These are phyloP conservation scores for Heritiera littoralis DNA, from an alignment of 345 rosid genomes.

Conservation along the genomic window DNA sequence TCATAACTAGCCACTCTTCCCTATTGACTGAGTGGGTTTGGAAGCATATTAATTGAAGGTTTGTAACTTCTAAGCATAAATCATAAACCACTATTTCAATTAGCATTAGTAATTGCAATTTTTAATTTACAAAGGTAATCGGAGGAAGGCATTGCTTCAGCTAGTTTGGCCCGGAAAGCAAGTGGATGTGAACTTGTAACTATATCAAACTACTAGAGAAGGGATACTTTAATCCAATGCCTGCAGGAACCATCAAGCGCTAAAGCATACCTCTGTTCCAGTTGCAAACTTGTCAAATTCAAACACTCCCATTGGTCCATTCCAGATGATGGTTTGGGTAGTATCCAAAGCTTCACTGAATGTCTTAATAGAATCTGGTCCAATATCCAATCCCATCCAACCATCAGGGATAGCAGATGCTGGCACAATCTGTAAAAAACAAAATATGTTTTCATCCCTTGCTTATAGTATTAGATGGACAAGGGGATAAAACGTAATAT, in stretches of 20 bases:
- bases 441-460: slow-evolving; percentile 1
- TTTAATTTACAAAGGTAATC: background rate
- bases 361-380: slow-evolving; percentile 76
- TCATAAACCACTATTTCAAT: background rate
- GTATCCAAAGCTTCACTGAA: slow-evolving; percentile 75
- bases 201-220: background rate
- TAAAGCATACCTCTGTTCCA: slow-evolving; percentile 71
- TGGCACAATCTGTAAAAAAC: slow-evolving; percentile 62
- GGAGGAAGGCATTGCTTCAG: slow-evolving; percentile 1
- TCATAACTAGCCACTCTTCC: background rate
- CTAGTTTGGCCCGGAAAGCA: slow-evolving; percentile 9
- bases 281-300: slow-evolving; percentile 83
- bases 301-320: slow-evolving; percentile 98
- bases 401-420: slow-evolving; percentile 84
- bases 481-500: background rate
- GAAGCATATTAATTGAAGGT: background rate
- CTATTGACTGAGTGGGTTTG: background rate
- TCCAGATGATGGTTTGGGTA: slow-evolving; percentile 92
- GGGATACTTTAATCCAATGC: background rate
- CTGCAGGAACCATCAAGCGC: background rate
- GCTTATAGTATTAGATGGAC: background rate
- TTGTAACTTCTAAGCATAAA: background rate
- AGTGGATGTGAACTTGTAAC: background rate
- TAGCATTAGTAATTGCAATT: background rate
- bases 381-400: slow-evolving; percentile 96